Evolutionary conservation across 1,139 yeast genomes (phyloP).

Genomic region (Diutina mesorugosa): DNA sequence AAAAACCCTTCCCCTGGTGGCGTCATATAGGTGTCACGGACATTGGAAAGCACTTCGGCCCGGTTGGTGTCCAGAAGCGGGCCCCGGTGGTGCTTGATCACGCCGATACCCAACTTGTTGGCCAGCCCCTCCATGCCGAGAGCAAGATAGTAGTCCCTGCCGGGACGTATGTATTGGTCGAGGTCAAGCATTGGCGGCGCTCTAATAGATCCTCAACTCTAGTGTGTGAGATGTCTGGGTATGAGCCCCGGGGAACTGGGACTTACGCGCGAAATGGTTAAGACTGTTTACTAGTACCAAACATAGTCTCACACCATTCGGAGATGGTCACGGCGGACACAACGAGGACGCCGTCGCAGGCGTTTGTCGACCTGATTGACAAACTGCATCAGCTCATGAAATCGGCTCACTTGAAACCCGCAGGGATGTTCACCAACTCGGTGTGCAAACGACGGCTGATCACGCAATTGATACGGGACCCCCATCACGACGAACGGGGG

Average conservation of each 20-base stretch:
- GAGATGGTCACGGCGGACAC: neutral
- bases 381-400: conserved; percentile 13
- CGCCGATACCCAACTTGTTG: conserved; percentile 88
- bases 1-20: conserved; percentile 98
- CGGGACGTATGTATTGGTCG: conserved; percentile 27
- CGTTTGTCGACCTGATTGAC: conserved; percentile 6
- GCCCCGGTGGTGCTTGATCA: conserved; percentile 58
- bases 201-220: no score
- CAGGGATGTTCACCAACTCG: conserved; percentile 59
- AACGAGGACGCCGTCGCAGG: conserved; percentile 1
- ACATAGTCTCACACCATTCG: neutral
- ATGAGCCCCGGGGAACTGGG: neutral
- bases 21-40: conserved; percentile 86
- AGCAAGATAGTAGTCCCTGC: conserved; percentile 46
- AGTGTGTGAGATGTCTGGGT: neutral
- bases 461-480: conserved; percentile 47
- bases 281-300: neutral
- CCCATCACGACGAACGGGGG: conserved; percentile 39
- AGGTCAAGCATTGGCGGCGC: conserved; percentile 18
- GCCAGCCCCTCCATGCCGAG: conserved; percentile 96
- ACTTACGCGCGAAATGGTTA: neutral
- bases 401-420: conserved; percentile 30
- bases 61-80: conserved; percentile 38
- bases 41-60: conserved; percentile 70
- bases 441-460: conserved; percentile 31